Evolutionary conservation across 768 basidiomycete species (phyloP), one percentile per base, ranked within the genome.

Genomic region (Termitomyces bulborhizus): DNA sequence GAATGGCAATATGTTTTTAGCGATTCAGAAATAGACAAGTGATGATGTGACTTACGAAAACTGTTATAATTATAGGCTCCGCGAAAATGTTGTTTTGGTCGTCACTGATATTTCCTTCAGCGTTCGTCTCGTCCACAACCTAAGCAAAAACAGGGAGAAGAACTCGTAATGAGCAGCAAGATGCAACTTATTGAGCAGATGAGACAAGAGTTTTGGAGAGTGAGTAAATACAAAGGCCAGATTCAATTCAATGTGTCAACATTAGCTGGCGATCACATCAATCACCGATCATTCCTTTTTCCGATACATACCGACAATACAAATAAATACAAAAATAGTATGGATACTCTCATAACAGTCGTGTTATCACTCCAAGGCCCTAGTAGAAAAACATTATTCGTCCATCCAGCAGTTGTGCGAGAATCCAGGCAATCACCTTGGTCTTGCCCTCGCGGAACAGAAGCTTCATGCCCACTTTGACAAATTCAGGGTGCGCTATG

Each of bases 361-460:
- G 77, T 1, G 88, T 90, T 62, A 91, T 81, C 12, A 90, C 86
- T 9, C 88, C 88, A 54, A 91, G 78, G 15, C 88, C 88, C 88
- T 91, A 49, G 34, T 18, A 11, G 27, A 2, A n/a, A 32, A 29
- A 29, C 18, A 18, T 55, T 6, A 36, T n/a, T 34, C 6, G 21
- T 5, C 13, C 46, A 18, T 21, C 6, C 46, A 15, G 4, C 32
- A n/a, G 6, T 47, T 24, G 21, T 13, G 1, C 13, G 51, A 11
- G 18, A 15, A 6, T 37, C 40, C 43, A 41, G 24, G 7, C 18
- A 5, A 16, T 16, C n/a, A 86, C 93, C 78, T 97, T 98, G 0
- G 94, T 97, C 75, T 93, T 93, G 3, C 95, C 96, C 70, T 98
- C 97, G 40, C 96, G 78, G 68, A 98, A 94, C 12, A 99, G 71